phyloP scores from a whole-genome alignment of 148 eudicot genomes.

The Nepenthes gracilis region DNA sequence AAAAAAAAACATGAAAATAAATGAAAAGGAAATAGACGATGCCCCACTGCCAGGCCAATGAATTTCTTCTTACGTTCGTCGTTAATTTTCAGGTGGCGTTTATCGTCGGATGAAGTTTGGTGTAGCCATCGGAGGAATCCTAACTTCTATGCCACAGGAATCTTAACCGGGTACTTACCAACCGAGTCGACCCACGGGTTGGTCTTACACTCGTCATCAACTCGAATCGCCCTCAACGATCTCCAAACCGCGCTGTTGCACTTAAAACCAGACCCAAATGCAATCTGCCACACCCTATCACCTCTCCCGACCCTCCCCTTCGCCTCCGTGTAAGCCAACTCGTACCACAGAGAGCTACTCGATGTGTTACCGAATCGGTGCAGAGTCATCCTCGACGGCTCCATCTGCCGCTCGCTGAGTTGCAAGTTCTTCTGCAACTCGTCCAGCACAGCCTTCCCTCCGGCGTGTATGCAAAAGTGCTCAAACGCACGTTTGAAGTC shows the following conservation, averaged over 20 bases:
- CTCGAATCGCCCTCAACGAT: neutral
- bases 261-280: neutral
- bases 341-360: neutral
- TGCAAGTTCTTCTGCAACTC: neutral
- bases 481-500: neutral
- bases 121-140: too few relatives aligned
- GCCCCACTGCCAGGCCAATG: too few relatives aligned
- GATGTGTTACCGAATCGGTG: neutral
- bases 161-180: slow-evolving; percentile 6
- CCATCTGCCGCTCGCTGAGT: neutral
- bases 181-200: slow-evolving; percentile 3
- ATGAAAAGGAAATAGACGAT: too few relatives aligned
- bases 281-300: slow-evolving; percentile 1
- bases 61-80: too few relatives aligned
- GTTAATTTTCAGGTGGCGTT: too few relatives aligned
- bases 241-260: neutral
- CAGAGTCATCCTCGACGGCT: slow-evolving; percentile 2
- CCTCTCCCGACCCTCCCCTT: neutral
- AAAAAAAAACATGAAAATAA: too few relatives aligned
- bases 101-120: too few relatives aligned
- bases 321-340: slow-evolving; percentile 1
- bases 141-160: neutral
- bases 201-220: neutral
- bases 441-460: neutral
- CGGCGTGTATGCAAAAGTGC: slow-evolving; percentile 1